Base-by-base conservation (phyloP, 106 monocot genomes). In the Amphibolis antarctica region DNA sequence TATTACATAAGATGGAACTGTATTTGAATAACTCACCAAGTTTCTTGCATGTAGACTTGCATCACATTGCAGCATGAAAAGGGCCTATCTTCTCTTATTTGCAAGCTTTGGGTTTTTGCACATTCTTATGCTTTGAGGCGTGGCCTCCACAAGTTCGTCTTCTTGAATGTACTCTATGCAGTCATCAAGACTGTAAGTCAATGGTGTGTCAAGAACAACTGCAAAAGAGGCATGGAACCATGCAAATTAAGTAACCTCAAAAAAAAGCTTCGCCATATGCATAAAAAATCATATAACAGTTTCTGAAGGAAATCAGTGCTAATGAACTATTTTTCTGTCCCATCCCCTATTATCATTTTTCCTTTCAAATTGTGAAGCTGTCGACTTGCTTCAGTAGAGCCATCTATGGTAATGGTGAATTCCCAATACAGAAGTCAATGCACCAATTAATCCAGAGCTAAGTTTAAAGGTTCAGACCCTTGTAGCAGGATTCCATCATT, bases 111-210 rank as follows among this genome's bases (percentile, higher is more conserved):
- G 87, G 53, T 98, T 98, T 66, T 98, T 98, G 74, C 69, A 87
- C 87, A 98, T 91, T 28, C 98, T 79, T 52, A 98, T 77, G 43
- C 87, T 98, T 60, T 12, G 29, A 53, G 96, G 96, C 22, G 91
- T 85, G 22, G 91, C 81, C 65, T 98, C 98, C 5, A 98, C 85
- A n/a, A 91, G 72, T 60, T 98, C 98, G 69, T 98, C 98, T 68
- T 91, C 98, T 83, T 91, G 82, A 75, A 98, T 98, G 71, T 87
- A 98, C 54, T 98, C 98, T 65, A 98, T 98, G 65, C 98, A 91
- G 59, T 91, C 90, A 57, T 98, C 98, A 78, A 98, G 74, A 73
- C 98, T 98, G 56, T 86, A 87, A 28, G 49, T 75, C 64, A 90
- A 59, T 5, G 98, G 69, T 29, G 83, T 75, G 60, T 98, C 90